phyloP scores from a whole-genome alignment of 805 yeast species.

The Barnettozyma sp. region DNA sequence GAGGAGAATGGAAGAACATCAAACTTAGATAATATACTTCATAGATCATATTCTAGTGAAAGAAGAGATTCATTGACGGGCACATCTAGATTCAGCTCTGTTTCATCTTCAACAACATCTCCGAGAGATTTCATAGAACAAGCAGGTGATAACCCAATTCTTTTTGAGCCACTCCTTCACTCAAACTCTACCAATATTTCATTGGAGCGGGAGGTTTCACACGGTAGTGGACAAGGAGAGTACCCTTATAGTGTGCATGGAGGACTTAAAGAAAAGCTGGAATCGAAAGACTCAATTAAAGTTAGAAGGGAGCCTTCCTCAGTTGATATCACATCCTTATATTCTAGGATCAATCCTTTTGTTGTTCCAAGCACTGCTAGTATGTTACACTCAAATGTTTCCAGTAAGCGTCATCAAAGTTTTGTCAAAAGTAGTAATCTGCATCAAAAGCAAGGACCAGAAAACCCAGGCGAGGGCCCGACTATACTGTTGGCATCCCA shows the following conservation, averaged over 20 bases:
- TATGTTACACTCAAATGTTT: constrained; percentile 1
- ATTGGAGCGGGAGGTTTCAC: constrained; percentile 7
- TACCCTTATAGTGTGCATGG: constrained; percentile 1
- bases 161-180: constrained; percentile 9
- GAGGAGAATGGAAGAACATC: too few species aligned
- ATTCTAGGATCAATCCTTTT: constrained; percentile 17
- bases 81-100: constrained; percentile 16
- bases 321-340: constrained; percentile 33
- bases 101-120: constrained; percentile 13
- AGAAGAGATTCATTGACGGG: too few species aligned
- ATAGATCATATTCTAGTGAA: too few species aligned
- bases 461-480: neutral
- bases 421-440: neutral
- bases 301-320: constrained; percentile 26
- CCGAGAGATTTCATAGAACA: constrained; percentile 5
- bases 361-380: constrained; percentile 6
- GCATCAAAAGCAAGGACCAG: constrained; percentile 1
- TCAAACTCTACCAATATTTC: constrained; percentile 13
- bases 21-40: too few species aligned
- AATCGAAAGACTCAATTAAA: constrained; percentile 26
- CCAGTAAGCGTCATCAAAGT: constrained; percentile 8
- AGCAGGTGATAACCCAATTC: constrained; percentile 4
- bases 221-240: neutral
- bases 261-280: constrained; percentile 11
- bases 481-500: neutral